Base-by-base conservation (phyloP, 2,329 filamentous ascomycete species). In the Lachnellula cervina region DNA sequence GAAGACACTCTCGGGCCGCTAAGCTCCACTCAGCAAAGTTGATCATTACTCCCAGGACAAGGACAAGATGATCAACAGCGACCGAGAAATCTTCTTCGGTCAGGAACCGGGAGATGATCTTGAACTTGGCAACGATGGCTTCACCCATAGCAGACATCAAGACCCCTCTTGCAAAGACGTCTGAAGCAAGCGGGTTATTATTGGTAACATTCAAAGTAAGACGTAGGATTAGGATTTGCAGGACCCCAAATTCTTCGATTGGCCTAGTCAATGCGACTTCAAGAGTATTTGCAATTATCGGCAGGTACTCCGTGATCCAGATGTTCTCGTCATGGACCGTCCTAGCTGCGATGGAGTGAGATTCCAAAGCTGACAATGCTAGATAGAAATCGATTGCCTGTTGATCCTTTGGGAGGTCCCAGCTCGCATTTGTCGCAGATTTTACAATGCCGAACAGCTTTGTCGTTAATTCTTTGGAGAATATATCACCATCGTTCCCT, bases 151-250 rank as follows among this genome's bases (percentile, higher is more conserved):
- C 64, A 40, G 74, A 68, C 55, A 84, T 75, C 9, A 87, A 72
- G 8, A 76, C 75, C 50, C 78, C 77, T n/a, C 81, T 76, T 32
- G 87, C 80, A 64, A 96, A 90, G 3, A 82, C 75, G 32, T 82
- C 79, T 42, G 89, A 90, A 13, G 89, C 84, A 14, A 77, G 75
- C 0, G 80, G 73, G 59, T 89, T 88, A 63, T 90, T 89, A 73
- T 96, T 96, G 8, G 91, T 94, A 49, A 92, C 79, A 65, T 96
- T 96, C 60, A 96, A 80, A 37, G 89, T 86, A 4, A 97, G 78
- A 55, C 89, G 84, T 47, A 93, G 45, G 19, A 69, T 54, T 25
- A 68, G 49, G n/a, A 59, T 34, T 32, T 69, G 66, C 8, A 62
- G 51, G 13, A 55, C 70, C 34, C 72, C 76, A 49, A 74, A 71